Evolutionary conservation across 306 rosid genomes (phyloP).

Genomic region (Neltuma alba): DNA sequence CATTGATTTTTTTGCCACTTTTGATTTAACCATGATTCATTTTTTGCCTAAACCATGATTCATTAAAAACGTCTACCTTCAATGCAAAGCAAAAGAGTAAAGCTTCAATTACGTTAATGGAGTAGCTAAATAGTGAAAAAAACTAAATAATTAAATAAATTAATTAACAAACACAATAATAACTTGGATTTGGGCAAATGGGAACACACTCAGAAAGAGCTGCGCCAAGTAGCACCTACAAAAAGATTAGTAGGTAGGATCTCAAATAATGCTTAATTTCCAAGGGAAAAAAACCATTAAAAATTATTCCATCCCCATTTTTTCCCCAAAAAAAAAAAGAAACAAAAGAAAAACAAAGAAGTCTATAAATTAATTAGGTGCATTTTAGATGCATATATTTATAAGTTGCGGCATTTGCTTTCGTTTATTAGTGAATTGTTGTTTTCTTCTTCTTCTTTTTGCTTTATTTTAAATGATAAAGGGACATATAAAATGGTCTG

Average conservation of each 20-base stretch:
- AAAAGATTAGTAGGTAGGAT: constrained; percentile 38
- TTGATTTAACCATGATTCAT: neutral
- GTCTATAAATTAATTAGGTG: constrained; percentile 5
- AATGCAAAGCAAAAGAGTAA: neutral
- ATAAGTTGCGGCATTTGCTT: neutral
- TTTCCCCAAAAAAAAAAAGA: constrained; percentile 1
- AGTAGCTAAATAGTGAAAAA: neutral
- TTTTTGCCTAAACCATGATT: neutral
- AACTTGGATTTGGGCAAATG: neutral
- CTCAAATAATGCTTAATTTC: constrained; percentile 39
- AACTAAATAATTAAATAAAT: too few relatives aligned
- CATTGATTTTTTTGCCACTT: neutral
- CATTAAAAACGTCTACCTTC: neutral
- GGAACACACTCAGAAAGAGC: neutral
- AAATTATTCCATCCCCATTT: neutral
- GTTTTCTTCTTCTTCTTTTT: neutral
- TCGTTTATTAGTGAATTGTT: neutral
- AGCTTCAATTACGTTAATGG: constrained; percentile 11
- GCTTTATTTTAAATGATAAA: neutral
- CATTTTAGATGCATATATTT: neutral
- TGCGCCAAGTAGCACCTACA: constrained; percentile 3
- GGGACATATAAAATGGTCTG: constrained; percentile 18
- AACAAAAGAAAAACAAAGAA: neutral
- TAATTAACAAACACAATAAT: too few relatives aligned
- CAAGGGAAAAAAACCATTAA: neutral